A percentile compares a stretch with the other conserved stretches of the same genome.
phyloP scores from a whole-genome alignment of 2,329 filamentous ascomycete genomes.

The Ophiostoma ips region DNA sequence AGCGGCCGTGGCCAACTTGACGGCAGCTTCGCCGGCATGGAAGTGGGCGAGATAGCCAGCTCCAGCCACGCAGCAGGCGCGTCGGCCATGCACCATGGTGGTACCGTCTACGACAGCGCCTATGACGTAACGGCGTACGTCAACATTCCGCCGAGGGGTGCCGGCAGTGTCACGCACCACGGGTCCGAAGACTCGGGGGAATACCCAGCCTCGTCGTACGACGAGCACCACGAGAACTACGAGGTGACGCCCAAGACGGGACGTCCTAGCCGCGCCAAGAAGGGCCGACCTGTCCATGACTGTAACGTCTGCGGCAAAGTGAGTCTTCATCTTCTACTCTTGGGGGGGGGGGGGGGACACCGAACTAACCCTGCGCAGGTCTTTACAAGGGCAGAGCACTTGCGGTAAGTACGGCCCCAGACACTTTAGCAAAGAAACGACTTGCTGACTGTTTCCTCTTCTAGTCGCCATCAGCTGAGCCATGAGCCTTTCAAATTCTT shows the following conservation, averaged over 20 bases:
- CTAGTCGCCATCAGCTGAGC: neutral
- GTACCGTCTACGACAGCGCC: neutral
- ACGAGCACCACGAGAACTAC: neutral
- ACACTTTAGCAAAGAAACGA: neutral
- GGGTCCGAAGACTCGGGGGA: neutral
- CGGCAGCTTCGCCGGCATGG: neutral
- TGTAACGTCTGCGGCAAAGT: neutral
- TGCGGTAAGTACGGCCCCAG: neutral
- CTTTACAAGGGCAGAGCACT: conserved; percentile 1
- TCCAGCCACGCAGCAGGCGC: no score
- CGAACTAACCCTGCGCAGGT: neutral
- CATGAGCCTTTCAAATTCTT: neutral
- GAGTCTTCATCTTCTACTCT: neutral
- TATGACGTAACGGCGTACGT: neutral
- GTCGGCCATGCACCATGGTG: neutral
- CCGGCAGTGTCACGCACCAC: neutral
- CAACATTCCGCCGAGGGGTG: no score
- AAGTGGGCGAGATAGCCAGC: neutral
- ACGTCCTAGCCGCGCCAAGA: conserved; percentile 1
- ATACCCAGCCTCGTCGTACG: neutral
- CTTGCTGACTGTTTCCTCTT: neutral
- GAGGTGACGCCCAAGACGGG: neutral
- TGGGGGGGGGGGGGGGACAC: neutral
- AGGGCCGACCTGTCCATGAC: conserved; percentile 1
- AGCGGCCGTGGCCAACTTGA: neutral